Evolutionary conservation across 176 grass and related monocot genomes (phyloP).

Genomic region (Triticum urartu): DNA sequence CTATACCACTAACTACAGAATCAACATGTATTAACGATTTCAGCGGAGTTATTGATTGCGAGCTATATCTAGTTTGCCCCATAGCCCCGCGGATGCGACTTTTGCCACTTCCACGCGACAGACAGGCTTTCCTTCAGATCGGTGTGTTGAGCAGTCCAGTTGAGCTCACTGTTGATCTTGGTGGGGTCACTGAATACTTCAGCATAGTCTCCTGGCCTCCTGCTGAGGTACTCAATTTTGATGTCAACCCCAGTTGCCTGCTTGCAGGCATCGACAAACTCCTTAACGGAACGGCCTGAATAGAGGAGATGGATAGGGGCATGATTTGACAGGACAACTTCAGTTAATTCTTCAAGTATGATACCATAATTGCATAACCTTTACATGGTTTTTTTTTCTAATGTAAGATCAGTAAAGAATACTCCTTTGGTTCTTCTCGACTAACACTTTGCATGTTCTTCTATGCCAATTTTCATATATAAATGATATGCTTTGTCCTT

Average conservation of each 20-base stretch:
- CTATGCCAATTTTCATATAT: slow-evolving; percentile 11
- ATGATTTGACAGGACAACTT: slow-evolving; percentile 2
- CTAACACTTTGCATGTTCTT: background rate
- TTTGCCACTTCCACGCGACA: slow-evolving; percentile 79
- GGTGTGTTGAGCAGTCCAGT: slow-evolving; percentile 66
- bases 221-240: slow-evolving; percentile 65
- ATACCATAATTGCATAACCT: background rate
- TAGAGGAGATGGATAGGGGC: background rate
- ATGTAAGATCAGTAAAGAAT: background rate
- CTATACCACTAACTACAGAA: slow-evolving; percentile 47
- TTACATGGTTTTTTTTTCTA: background rate
- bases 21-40: slow-evolving; percentile 41
- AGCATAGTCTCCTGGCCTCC: slow-evolving; percentile 80
- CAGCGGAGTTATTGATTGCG: slow-evolving; percentile 29
- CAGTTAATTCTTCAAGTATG: slow-evolving; percentile 6
- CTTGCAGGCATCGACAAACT: slow-evolving; percentile 85
- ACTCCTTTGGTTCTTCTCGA: background rate
- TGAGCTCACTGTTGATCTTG: slow-evolving; percentile 73
- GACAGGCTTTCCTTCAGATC: slow-evolving; percentile 66
- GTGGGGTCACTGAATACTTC: slow-evolving; percentile 80
- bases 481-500: background rate
- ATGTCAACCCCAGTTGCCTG: slow-evolving; percentile 68
- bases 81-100: slow-evolving; percentile 57
- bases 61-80: slow-evolving; percentile 34
- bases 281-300: slow-evolving; percentile 76